Percentiles rank a stretch among this genome's conserved stretches.
Evolutionary conservation across 2,329 filamentous ascomycete genomes (phyloP).

Genomic region (Colletotrichum sublineola): DNA sequence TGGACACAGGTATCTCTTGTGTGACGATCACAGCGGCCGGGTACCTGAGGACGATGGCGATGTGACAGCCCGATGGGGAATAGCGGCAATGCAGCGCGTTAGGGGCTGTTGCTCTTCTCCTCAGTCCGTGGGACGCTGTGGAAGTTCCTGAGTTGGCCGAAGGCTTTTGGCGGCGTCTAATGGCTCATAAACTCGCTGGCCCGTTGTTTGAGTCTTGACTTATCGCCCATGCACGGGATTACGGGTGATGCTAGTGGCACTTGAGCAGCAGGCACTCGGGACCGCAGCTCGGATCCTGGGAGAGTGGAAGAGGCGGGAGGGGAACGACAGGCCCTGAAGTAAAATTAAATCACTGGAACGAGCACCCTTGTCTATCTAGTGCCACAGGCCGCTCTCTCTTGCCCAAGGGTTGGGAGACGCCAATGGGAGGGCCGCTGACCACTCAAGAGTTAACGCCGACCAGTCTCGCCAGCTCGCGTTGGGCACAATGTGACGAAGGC

Average conservation of each 20-base stretch:
- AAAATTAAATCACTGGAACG: conserved; percentile 40
- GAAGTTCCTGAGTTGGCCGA: not conserved
- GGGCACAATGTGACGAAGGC: conserved; percentile 13
- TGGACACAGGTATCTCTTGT: conserved; percentile 39
- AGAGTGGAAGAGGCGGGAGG: conserved; percentile 32
- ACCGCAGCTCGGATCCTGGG: conserved; percentile 19
- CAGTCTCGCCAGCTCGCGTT: conserved; percentile 15
- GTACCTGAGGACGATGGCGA: conserved; percentile 38
- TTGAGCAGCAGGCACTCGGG: conserved; percentile 29
- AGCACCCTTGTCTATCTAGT: conserved; percentile 34
- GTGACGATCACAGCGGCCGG: conserved; percentile 36
- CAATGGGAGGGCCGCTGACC: not conserved
- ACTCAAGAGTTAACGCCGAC: conserved; percentile 4
- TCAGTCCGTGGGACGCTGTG: conserved; percentile 32
- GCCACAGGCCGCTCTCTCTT: conserved; percentile 17
- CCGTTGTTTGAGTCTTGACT: conserved; percentile 37
- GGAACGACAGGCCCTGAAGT: conserved; percentile 40
- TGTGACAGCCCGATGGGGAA: conserved; percentile 26
- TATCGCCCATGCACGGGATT: conserved; percentile 24
- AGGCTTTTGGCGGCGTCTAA: conserved; percentile 36
- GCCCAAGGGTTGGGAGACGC: conserved; percentile 2
- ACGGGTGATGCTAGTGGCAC: conserved; percentile 37
- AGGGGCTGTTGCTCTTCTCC: conserved; percentile 26
- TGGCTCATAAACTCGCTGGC: conserved; percentile 25
- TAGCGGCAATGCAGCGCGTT: conserved; percentile 35